These are phyloP conservation scores for Trametes gibbosa DNA, from an alignment of 768 basidiomycete genomes.

Conservation along the genomic window DNA sequence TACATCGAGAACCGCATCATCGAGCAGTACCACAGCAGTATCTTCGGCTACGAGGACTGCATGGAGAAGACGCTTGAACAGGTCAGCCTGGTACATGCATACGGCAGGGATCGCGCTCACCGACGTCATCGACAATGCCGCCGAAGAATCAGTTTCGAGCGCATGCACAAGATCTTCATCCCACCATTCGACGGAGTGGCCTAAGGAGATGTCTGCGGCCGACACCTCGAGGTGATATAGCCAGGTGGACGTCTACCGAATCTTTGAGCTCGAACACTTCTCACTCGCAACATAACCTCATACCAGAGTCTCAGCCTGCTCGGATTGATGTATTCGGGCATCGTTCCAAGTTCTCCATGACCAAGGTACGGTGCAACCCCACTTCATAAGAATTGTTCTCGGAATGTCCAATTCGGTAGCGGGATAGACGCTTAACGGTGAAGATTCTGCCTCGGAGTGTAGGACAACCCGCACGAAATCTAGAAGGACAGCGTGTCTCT, in stretches of 20 bases:
- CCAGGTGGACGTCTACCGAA: slow-evolving; percentile 50
- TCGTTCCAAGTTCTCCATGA: slow-evolving; percentile 65
- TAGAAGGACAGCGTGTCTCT: slow-evolving; percentile 43
- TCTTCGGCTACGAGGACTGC: neutral
- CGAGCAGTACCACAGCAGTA: neutral
- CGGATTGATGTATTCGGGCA: slow-evolving; percentile 45
- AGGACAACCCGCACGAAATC: slow-evolving; percentile 43
- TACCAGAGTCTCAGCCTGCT: slow-evolving; percentile 39
- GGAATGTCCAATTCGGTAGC: slow-evolving; percentile 37
- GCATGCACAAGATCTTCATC: slow-evolving; percentile 10
- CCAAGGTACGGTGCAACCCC: slow-evolving; percentile 60
- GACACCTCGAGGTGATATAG: slow-evolving; percentile 40
- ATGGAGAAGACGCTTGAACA: neutral
- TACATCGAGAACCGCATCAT: neutral
- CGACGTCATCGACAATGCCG: slow-evolving; percentile 16
- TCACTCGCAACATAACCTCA: neutral
- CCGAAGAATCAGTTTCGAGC: slow-evolving; percentile 2
- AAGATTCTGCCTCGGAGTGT: slow-evolving; percentile 23
- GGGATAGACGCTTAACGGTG: slow-evolving; percentile 15
- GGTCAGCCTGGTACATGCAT: neutral
- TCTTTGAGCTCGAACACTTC: too few species aligned
- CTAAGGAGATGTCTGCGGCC: neutral
- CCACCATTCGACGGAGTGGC: slow-evolving; percentile 15
- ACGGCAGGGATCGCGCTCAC: neutral
- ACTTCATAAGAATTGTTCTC: slow-evolving; percentile 52